These are phyloP conservation scores for Nepenthes mirabilis DNA, from an alignment of 148 eudicot species.

Conservation along the genomic window DNA sequence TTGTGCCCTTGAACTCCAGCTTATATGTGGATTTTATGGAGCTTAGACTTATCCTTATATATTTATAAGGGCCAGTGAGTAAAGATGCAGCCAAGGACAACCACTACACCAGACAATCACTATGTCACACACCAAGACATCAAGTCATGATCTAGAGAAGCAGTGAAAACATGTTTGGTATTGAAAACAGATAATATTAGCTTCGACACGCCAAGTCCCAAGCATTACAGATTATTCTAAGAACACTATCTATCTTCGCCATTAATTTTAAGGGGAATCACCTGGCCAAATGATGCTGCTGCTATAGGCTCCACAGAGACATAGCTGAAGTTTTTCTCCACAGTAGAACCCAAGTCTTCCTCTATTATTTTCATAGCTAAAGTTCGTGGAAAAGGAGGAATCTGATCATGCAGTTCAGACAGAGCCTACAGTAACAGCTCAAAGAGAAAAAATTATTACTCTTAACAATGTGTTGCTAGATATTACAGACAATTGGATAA, in stretches of 20 bases:
- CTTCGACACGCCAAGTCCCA: neutral
- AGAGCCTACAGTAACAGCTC: slow-evolving; percentile 63
- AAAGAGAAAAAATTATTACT: slow-evolving; percentile 2
- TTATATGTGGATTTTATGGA: no score
- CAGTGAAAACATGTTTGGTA: no score
- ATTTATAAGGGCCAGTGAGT: no score
- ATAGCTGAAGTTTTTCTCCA: slow-evolving; percentile 42
- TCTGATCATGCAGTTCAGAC: slow-evolving; percentile 87
- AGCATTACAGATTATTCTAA: neutral
- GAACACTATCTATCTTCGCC: neutral
- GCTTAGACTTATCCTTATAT: no score
- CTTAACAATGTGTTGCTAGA: no score
- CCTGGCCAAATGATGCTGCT: slow-evolving; percentile 99
- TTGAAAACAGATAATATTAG: neutral
- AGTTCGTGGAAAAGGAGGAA: slow-evolving; percentile 84
- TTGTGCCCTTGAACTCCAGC: no score
- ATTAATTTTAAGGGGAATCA: slow-evolving; percentile 10
- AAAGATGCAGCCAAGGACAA: no score
- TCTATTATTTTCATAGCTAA: slow-evolving; percentile 87
- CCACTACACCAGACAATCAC: no score
- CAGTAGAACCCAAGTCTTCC: slow-evolving; percentile 73
- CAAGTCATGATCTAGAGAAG: no score
- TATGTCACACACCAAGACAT: no score
- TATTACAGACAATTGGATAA: no score
- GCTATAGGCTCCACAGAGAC: slow-evolving; percentile 92